Evolutionary conservation across 164 flowering plant genomes (phyloP).

Genomic region (Paratinospora sagittata): DNA sequence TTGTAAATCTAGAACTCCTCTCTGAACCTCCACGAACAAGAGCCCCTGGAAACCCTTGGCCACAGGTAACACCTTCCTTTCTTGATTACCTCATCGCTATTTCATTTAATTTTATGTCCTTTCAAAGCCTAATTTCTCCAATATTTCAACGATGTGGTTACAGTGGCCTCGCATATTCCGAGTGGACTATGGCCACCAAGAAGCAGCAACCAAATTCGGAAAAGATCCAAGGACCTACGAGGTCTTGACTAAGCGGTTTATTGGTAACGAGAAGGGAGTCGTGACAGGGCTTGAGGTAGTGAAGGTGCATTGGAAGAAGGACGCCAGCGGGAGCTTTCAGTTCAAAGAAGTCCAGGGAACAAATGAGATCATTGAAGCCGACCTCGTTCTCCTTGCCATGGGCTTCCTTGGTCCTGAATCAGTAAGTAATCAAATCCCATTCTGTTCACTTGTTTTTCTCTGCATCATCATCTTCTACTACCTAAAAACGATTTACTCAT

Average conservation of each 20-base stretch:
- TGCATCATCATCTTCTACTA: no score
- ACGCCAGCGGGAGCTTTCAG: slow-evolving; percentile 73
- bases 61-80: slow-evolving; percentile 53
- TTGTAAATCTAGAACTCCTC: slow-evolving; percentile 89
- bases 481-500: neutral
- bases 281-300: slow-evolving; percentile 84
- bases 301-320: slow-evolving; percentile 88
- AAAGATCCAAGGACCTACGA: slow-evolving; percentile 91
- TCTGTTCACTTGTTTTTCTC: neutral
- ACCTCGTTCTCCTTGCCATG: slow-evolving; percentile 90
- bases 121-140: neutral
- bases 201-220: slow-evolving; percentile 86
- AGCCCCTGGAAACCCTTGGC: slow-evolving; percentile 98
- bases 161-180: slow-evolving; percentile 99
- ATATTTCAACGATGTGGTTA: slow-evolving; percentile 8
- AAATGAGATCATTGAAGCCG: slow-evolving; percentile 79
- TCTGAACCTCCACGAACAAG: slow-evolving; percentile 79
- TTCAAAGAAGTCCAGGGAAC: slow-evolving; percentile 87
- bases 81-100: neutral
- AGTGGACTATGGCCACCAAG: slow-evolving; percentile 97
- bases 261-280: slow-evolving; percentile 79
- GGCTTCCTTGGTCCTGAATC: slow-evolving; percentile 97
- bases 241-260: slow-evolving; percentile 82
- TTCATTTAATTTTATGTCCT: neutral
- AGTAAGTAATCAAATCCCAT: slow-evolving; percentile 40